Conservation (phyloP, 352 stramenopile genomes). For the Globisporangium irregulare region DNA sequence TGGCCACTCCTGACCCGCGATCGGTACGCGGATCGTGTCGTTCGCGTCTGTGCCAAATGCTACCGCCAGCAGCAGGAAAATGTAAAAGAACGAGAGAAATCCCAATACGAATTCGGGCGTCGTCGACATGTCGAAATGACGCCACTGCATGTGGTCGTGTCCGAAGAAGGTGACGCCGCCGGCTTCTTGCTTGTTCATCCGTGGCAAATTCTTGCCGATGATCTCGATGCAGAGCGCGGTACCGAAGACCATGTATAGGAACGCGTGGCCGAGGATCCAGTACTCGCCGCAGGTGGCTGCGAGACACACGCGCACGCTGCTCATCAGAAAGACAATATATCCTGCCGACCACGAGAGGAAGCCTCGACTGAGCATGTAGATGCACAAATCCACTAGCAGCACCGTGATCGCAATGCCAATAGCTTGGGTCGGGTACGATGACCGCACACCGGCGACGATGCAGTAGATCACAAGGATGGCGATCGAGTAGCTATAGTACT, state of each 20-base stretch:
- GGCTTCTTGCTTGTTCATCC: slow-evolving; percentile 80
- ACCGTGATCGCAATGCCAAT: slow-evolving; percentile 68
- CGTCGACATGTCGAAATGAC: slow-evolving; percentile 69
- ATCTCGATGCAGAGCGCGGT: slow-evolving; percentile 79
- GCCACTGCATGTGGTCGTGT: slow-evolving; percentile 60
- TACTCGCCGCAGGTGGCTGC: slow-evolving; percentile 62
- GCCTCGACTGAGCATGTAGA: slow-evolving; percentile 72
- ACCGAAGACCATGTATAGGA: slow-evolving; percentile 79
- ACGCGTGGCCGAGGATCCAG: slow-evolving; percentile 79
- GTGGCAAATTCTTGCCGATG: slow-evolving; percentile 73
- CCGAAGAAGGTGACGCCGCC: slow-evolving; percentile 84
- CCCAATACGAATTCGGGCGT: slow-evolving; percentile 82
- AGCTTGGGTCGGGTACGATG: slow-evolving; percentile 51
- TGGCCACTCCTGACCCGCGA: slow-evolving; percentile 68
- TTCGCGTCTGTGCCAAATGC: slow-evolving; percentile 63
- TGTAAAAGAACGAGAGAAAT: slow-evolving; percentile 83
- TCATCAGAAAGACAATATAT: slow-evolving; percentile 82
- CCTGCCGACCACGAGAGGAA: slow-evolving; percentile 72
- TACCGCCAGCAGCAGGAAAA: slow-evolving; percentile 77
- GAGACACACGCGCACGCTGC: slow-evolving; percentile 64
- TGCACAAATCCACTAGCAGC: slow-evolving; percentile 65
- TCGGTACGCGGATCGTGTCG: slow-evolving; percentile 40
- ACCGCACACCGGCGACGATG: slow-evolving; percentile 53
- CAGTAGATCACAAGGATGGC: slow-evolving; percentile 53
- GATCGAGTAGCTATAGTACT: slow-evolving; percentile 49